Evolutionary conservation across 306 rosid species (phyloP), one percentile per base, ranked within the genome.

Genomic region (Adenanthera pavonina): DNA sequence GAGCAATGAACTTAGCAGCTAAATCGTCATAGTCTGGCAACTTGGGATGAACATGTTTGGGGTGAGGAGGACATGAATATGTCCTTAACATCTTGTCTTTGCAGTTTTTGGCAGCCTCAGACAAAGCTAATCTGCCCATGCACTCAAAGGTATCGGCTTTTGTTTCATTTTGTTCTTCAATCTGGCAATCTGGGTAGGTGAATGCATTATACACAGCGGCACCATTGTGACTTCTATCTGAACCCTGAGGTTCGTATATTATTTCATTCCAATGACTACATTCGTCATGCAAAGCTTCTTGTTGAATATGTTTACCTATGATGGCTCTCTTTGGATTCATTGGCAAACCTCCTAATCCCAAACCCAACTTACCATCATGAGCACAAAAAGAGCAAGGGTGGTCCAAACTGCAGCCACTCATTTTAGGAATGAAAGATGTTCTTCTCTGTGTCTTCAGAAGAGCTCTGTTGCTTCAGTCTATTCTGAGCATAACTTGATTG

Each of bases 11-110:
- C 81, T 72, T 87, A 9, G 92, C 89, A 68, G 91, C 86, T 72
- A 94, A 78, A 62, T 89, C 97, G 34, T 92, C 95, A 79, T 84
- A 92, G 25, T 92, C 91, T 0, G 98, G 98, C 89, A 94, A 70
- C 75, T 90, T 92, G 1, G 95, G 98, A 87, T 92, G 97, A 68
- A 92, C 95, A 85, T 94, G 95, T 20, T 82, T 85, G 0, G 95
- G 97, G 77, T 84, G 83, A 56, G 80, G 59, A 43, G 89, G 87
- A 82, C 86, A 91, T 25, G 98, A 89, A 61, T 74, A 89, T 41
- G 92, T 90, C 69, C 97, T 75, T 69, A 77, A 77, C 69, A 90
- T 83, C 66, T 75, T 84, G 2, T 82, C 91, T 53, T 82, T 85
- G 17, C 20, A 9, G 3, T 82, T 60, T 53, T 79, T 36, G 52